Conservation (phyloP, 2,329 filamentous ascomycete species). For the Trichophyton benhamiae region DNA sequence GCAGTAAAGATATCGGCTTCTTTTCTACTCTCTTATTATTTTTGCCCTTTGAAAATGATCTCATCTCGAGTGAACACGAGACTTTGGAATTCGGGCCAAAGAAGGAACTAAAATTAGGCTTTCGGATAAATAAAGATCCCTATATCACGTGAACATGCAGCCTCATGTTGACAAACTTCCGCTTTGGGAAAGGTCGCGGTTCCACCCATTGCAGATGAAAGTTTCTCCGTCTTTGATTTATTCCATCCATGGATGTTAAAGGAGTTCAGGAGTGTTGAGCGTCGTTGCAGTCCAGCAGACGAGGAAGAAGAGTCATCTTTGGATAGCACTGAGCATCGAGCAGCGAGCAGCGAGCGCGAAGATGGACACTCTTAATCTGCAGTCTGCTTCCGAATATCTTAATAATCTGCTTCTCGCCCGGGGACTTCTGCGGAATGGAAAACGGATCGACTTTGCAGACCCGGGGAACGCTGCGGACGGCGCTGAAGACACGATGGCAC, state of each 20-base stretch:
- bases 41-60: neutral
- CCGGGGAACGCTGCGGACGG: conserved; percentile 49
- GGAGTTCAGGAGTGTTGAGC: neutral
- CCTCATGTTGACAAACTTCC: conserved; percentile 35
- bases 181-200: conserved; percentile 22
- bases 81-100: neutral
- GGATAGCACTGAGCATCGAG: neutral
- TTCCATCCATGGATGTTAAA: neutral
- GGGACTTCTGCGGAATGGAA: conserved; percentile 47
- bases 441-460: conserved; percentile 62
- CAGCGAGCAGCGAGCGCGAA: conserved; percentile 3
- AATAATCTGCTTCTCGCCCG: conserved; percentile 55
- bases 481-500: conserved; percentile 60
- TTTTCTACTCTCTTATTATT: no score
- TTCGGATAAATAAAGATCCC: neutral
- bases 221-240: neutral
- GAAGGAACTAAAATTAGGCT: neutral
- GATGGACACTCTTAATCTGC: conserved; percentile 41
- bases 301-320: neutral
- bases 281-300: neutral
- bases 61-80: neutral
- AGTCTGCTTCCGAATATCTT: conserved; percentile 51
- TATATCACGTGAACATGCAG: neutral
- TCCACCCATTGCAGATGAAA: neutral
- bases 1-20: no score